A percentile compares a stretch with the other conserved stretches of the same genome.
Evolutionary conservation across 768 basidiomycete species (phyloP).

Genomic region (Coprinellus aureogranulatus): DNA sequence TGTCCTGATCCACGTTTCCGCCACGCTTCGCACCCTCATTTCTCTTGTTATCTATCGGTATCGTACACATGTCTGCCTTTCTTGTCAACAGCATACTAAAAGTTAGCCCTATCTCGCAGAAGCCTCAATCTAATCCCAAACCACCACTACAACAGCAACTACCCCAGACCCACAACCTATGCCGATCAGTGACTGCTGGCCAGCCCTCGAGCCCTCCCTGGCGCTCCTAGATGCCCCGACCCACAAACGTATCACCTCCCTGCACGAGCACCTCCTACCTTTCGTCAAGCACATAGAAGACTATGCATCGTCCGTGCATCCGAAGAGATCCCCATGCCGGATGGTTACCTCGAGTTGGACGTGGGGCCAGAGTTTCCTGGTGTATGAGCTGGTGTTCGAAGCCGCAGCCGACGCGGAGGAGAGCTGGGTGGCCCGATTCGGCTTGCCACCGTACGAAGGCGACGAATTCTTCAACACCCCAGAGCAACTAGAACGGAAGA

Average conservation of each 20-base stretch:
- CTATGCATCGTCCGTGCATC: constrained; percentile 35
- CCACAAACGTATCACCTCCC: constrained; percentile 32
- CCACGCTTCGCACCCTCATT: neutral
- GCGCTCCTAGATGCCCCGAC: constrained; percentile 33
- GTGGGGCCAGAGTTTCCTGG: constrained; percentile 42
- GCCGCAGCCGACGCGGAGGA: constrained; percentile 12
- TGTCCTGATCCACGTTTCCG: neutral
- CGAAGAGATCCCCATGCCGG: constrained; percentile 24
- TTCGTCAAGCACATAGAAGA: constrained; percentile 28
- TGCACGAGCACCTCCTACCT: constrained; percentile 34
- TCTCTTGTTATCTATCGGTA: neutral
- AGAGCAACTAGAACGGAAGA: constrained; percentile 42
- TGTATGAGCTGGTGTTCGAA: constrained; percentile 35
- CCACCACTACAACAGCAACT: too few species aligned
- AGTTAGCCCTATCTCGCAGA: neutral
- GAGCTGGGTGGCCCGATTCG: constrained; percentile 43
- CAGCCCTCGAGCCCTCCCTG: constrained; percentile 34
- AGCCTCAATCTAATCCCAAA: neutral
- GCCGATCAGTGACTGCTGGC: constrained; percentile 40
- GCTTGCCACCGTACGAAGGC: constrained; percentile 33
- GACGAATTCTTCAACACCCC: constrained; percentile 42
- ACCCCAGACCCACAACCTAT: neutral
- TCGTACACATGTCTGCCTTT: neutral
- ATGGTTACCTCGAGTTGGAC: constrained; percentile 35
- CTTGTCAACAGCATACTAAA: neutral